Percentiles rank a stretch among this genome's conserved stretches.
Evolutionary conservation across 108 stramenopile species (phyloP).

Genomic region (Cyclotella cryptica): DNA sequence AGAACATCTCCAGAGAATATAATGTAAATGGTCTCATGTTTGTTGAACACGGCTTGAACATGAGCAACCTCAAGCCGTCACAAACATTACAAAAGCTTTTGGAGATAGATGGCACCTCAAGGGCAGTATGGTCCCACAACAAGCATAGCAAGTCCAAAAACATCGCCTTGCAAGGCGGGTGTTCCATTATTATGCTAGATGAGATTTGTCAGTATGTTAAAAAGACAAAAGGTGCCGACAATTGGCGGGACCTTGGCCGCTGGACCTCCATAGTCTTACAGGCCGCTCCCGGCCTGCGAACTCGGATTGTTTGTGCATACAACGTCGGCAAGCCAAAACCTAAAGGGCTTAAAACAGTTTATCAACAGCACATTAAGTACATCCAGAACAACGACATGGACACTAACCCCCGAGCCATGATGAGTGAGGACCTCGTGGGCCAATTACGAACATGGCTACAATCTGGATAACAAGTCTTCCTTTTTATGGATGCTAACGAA

Average conservation of each 20-base stretch:
- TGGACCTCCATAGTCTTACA: neutral
- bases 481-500: slow-evolving; percentile 33
- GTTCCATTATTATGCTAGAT: neutral
- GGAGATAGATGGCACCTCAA: neutral
- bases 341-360: neutral
- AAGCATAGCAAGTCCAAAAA: neutral
- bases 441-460: neutral
- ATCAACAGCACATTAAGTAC: slow-evolving; percentile 9
- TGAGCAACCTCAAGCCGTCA: neutral
- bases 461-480: neutral
- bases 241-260: neutral
- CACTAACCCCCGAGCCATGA: slow-evolving; percentile 3
- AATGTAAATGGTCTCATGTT: neutral
- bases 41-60: neutral
- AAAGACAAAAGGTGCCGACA: neutral
- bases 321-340: neutral
- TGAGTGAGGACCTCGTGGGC: neutral
- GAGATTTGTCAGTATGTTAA: neutral
- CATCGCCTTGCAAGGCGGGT: neutral
- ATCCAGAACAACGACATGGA: slow-evolving; percentile 1
- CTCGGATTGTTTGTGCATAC: neutral
- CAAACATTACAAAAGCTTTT: neutral
- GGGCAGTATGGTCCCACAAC: neutral
- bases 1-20: neutral
- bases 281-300: neutral